phyloP scores from a whole-genome alignment of 495 filamentous ascomycete species.

The Penicillium samsonianum region DNA sequence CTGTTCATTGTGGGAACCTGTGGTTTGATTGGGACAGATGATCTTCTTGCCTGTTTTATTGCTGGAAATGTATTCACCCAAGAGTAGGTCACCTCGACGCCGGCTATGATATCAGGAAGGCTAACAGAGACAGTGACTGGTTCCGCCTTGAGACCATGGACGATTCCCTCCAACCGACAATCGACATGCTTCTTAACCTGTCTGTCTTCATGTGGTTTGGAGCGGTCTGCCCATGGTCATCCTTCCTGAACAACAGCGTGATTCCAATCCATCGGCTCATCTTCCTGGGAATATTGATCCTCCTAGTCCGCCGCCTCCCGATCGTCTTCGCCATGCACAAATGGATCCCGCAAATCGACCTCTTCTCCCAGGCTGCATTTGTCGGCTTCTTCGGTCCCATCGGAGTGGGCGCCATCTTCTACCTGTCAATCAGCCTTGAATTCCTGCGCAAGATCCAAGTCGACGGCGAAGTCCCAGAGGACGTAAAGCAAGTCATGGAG shows the following conservation, averaged over 20 bases:
- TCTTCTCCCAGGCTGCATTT: constrained; percentile 71
- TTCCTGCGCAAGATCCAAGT: constrained; percentile 62
- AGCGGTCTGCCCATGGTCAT: constrained; percentile 79
- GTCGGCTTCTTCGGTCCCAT: constrained; percentile 95
- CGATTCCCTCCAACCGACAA: constrained; percentile 86
- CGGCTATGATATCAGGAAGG: neutral
- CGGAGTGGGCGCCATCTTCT: constrained; percentile 90
- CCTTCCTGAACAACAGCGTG: constrained; percentile 65
- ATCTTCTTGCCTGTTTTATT: constrained; percentile 90
- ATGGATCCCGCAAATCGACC: constrained; percentile 78
- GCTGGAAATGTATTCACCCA: constrained; percentile 90
- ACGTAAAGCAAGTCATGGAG: constrained; percentile 65
- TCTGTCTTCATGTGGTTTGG: constrained; percentile 92
- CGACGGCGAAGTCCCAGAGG: constrained; percentile 60
- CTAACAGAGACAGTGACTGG: constrained; percentile 63
- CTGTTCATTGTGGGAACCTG: constrained; percentile 85
- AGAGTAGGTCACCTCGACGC: constrained; percentile 51
- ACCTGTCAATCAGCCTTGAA: constrained; percentile 76
- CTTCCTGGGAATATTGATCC: constrained; percentile 75
- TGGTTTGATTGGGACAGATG: constrained; percentile 88
- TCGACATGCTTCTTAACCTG: constrained; percentile 85
- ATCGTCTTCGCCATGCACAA: constrained; percentile 72
- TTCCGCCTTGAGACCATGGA: constrained; percentile 86
- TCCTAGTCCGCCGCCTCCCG: constrained; percentile 78
- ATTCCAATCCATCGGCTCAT: constrained; percentile 78